A percentile compares a stretch with the other conserved stretches of the same genome.
Conservation (phyloP, 257 asterid species). For the Solanum acaule region DNA sequence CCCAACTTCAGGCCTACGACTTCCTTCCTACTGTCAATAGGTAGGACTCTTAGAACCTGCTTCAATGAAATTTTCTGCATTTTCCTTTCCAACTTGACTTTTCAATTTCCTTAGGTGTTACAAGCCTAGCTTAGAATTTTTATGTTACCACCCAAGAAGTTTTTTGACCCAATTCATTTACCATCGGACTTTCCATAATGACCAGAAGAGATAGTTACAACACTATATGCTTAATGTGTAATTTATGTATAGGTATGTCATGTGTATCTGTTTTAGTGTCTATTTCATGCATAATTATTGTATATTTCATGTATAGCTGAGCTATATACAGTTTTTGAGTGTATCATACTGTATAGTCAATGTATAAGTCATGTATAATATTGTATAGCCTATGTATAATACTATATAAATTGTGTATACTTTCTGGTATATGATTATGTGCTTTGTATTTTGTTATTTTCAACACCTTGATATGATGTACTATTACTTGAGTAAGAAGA, state of each 20-base stretch:
- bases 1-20: background rate
- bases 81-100: background rate
- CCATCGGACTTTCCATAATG: background rate
- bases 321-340: too few species aligned
- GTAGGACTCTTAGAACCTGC: background rate
- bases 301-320: background rate
- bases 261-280: background rate
- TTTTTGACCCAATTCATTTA: background rate
- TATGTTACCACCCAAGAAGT: background rate
- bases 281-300: too few species aligned
- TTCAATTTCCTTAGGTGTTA: background rate
- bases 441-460: background rate
- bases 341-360: background rate
- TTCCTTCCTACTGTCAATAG: background rate
- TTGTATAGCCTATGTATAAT: background rate
- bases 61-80: background rate
- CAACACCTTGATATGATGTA: background rate
- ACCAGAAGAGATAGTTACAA: background rate
- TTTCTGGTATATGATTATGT: background rate
- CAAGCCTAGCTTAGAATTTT: background rate
- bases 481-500: background rate
- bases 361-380: background rate
- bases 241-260: background rate
- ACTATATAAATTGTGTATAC: background rate
- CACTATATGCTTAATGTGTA: background rate